Evolutionary conservation across 2,329 filamentous ascomycete species (phyloP), one percentile per base, ranked within the genome.

Genomic region (Chlorencoelia australis): DNA sequence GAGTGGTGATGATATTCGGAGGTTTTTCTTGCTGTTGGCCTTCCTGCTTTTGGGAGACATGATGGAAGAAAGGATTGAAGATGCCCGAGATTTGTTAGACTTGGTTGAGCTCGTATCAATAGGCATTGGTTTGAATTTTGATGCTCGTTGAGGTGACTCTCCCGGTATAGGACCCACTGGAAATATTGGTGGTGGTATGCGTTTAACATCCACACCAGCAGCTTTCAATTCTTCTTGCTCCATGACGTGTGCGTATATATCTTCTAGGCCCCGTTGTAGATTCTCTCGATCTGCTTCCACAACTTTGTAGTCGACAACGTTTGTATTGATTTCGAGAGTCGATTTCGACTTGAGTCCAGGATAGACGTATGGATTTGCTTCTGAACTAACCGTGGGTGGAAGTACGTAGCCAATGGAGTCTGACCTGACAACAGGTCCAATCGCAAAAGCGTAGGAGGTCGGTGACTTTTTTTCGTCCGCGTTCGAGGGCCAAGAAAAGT

Each of bases 221-320:
- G 69, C 64, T 57, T 78, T 79, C 34, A 74, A 74, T 40, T 72
- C 74, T 53, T 95, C 88, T 50, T 94, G 83, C 58, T 87, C 85
- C 78, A 94, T 82, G 45, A 94, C 88, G 48, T 87, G 82, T 43
- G 79, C 86, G 62, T 95, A 96, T 57, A 96, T 77, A 51, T 84
- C 77, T 59, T 94, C 87, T 59, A 95, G 77, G 57, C 94, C 83
- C 46, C 79, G 69, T 59, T 91, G 79, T 45, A 84, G 78, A 64
- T 80, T 79, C 53, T 72, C 69, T 56, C 73, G 75, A 60, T 94
- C 84, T 42, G 74, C 71, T 41, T 80, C 73, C 16, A 95, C 71
- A 11, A 94, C 72, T 41, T 70, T 71, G 41, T 81, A 77, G 57
- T 95, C 86, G 41, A 95, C 83, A 9, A 35, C n/a, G 17, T 31